Percentiles rank a stretch among this genome's conserved stretches.
Conservation (phyloP, 1,284 basidiomycete species). For the Malassezia obtusa region DNA sequence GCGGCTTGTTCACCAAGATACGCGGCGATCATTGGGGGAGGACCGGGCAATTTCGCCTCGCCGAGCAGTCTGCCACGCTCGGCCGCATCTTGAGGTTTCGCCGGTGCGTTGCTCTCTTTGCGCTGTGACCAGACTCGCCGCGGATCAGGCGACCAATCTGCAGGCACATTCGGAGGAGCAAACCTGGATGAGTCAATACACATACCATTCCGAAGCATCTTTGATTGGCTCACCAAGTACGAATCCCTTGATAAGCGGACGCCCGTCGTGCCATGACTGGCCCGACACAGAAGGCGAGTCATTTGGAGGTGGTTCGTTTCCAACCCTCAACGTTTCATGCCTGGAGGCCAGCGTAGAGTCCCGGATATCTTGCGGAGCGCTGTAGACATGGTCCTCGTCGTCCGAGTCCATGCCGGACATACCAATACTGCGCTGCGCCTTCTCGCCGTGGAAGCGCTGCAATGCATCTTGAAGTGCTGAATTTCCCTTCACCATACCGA, state of each 20-base stretch:
- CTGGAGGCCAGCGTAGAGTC: conserved; percentile 12
- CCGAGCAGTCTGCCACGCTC: conserved; percentile 67
- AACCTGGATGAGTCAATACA: conserved; percentile 54
- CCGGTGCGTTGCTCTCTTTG: conserved; percentile 16
- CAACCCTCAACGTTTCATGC: neutral
- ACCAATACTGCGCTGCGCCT: conserved; percentile 54
- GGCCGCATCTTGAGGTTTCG: conserved; percentile 54
- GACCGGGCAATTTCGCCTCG: conserved; percentile 62
- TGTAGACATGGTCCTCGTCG: conserved; percentile 32
- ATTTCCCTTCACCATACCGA: conserved; percentile 62
- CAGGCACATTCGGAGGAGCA: conserved; percentile 63
- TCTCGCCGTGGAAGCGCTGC: conserved; percentile 51
- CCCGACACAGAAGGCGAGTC: neutral
- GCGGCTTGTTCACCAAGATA: conserved; percentile 82
- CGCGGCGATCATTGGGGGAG: conserved; percentile 74
- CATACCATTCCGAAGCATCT: neutral
- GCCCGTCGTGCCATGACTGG: conserved; percentile 61
- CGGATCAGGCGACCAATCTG: conserved; percentile 76
- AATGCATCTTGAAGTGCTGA: conserved; percentile 54
- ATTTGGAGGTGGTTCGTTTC: neutral
- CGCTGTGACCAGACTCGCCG: conserved; percentile 59
- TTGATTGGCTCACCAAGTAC: conserved; percentile 60
- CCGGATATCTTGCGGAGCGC: conserved; percentile 18
- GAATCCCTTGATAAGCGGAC: conserved; percentile 66
- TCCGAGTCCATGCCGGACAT: conserved; percentile 65